Conservation (phyloP, 495 filamentous ascomycete species). For the Penicilliopsis zonata region DNA sequence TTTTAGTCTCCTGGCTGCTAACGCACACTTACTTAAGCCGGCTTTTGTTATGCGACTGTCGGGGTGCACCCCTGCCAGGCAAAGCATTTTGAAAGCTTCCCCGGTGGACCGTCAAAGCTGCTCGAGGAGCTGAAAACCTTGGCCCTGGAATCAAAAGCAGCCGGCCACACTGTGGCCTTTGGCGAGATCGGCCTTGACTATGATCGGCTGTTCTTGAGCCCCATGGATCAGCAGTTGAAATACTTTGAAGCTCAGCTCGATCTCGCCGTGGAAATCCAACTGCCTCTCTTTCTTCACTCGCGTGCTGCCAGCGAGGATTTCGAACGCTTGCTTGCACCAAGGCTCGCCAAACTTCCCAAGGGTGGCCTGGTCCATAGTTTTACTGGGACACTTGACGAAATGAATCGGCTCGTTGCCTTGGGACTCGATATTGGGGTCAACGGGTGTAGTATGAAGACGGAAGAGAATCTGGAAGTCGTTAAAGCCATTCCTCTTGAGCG, state of each 20-base stretch:
- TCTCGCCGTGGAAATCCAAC: slow-evolving; percentile 62
- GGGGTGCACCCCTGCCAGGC: slow-evolving; percentile 85
- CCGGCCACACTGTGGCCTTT: slow-evolving; percentile 60
- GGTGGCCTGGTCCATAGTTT: slow-evolving; percentile 84
- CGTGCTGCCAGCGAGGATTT: slow-evolving; percentile 77
- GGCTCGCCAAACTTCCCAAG: slow-evolving; percentile 45
- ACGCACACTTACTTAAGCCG: slow-evolving; percentile 38
- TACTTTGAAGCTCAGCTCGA: slow-evolving; percentile 75
- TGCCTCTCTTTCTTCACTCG: slow-evolving; percentile 86
- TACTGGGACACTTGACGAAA: slow-evolving; percentile 74
- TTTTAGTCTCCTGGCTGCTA: slow-evolving; percentile 1
- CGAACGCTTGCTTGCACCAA: slow-evolving; percentile 44
- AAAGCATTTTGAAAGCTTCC: slow-evolving; percentile 53
- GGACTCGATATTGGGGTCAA: slow-evolving; percentile 82
- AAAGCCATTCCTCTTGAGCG: slow-evolving; percentile 57
- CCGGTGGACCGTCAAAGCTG: slow-evolving; percentile 40
- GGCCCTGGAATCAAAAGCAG: slow-evolving; percentile 29
- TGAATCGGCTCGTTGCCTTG: slow-evolving; percentile 59
- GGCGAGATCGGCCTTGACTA: slow-evolving; percentile 97
- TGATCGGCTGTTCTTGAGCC: slow-evolving; percentile 71
- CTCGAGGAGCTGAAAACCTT: slow-evolving; percentile 50
- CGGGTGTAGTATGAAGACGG: slow-evolving; percentile 86
- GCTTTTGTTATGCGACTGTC: slow-evolving; percentile 74
- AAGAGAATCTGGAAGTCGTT: slow-evolving; percentile 75
- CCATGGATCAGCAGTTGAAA: slow-evolving; percentile 64